A percentile compares a stretch with the other conserved stretches of the same genome.
These are phyloP conservation scores for Pythium angustatum DNA, from an alignment of 352 stramenopile species.

Conservation along the genomic window DNA sequence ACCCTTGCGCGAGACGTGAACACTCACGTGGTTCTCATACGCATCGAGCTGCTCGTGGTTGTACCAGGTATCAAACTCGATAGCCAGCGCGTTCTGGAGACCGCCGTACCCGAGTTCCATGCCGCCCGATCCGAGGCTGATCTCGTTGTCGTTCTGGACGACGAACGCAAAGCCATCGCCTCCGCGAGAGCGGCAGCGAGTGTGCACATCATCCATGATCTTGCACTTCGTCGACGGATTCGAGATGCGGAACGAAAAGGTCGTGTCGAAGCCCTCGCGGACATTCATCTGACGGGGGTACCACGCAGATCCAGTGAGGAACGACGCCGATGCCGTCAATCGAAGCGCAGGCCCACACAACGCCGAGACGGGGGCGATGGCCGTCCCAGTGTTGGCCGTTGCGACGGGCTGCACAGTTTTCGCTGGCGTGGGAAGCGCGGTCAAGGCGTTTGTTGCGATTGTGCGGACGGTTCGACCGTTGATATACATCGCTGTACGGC, in stretches of 20 bases:
- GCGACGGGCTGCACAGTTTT: conserved; percentile 37
- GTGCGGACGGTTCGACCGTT: conserved; percentile 42
- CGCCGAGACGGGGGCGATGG: conserved; percentile 39
- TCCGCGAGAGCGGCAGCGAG: conserved; percentile 72
- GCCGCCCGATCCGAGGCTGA: conserved; percentile 67
- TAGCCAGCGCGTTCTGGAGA: conserved; percentile 77
- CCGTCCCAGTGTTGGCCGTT: background rate
- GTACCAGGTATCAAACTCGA: conserved; percentile 94
- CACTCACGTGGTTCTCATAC: conserved; percentile 93
- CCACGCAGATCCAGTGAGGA: conserved; percentile 87
- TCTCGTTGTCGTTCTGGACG: conserved; percentile 75
- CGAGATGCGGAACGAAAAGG: conserved; percentile 79
- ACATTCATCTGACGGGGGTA: conserved; percentile 90
- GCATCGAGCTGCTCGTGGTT: conserved; percentile 86
- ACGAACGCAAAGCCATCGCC: conserved; percentile 85
- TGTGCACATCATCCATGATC: conserved; percentile 87
- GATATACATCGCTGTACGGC: conserved; percentile 33
- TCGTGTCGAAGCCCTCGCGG: conserved; percentile 90
- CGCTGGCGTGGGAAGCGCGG: conserved; percentile 41
- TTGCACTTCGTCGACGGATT: conserved; percentile 87
- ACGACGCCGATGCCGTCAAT: conserved; percentile 72
- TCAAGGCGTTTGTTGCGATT: conserved; percentile 44
- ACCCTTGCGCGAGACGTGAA: conserved; percentile 62
- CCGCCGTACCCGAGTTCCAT: conserved; percentile 87
- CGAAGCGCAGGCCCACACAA: conserved; percentile 72